These are phyloP conservation scores for Neospermospora avenae DNA, from an alignment of 2,329 filamentous ascomycete genomes.

Conservation along the genomic window DNA sequence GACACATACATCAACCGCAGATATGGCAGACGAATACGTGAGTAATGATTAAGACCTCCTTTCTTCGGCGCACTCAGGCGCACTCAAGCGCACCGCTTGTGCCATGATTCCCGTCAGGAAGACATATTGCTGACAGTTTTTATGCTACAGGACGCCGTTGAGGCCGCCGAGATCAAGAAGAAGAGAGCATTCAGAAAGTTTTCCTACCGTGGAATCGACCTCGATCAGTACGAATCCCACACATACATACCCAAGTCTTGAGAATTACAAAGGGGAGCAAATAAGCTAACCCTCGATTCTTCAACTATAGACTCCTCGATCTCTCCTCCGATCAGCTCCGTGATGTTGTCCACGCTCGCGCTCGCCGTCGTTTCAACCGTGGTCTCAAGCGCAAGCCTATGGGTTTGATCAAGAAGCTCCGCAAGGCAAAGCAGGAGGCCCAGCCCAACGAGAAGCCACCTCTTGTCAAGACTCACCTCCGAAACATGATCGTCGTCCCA, in stretches of 20 bases:
- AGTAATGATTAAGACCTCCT: conserved; percentile 39
- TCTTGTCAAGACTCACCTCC: conserved; percentile 98
- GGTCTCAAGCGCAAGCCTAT: conserved; percentile 99
- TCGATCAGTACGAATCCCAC: conserved; percentile 80
- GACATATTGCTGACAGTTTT: conserved; percentile 36
- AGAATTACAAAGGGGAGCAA: conserved; percentile 36
- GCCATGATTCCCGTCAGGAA: neutral
- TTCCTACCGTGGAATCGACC: conserved; percentile 98
- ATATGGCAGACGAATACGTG: conserved; percentile 83
- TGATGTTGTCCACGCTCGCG: conserved; percentile 98
- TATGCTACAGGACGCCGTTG: conserved; percentile 76
- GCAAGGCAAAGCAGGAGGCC: conserved; percentile 98
- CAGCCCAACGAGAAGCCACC: conserved; percentile 99
- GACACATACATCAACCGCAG: conserved; percentile 45
- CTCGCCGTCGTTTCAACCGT: conserved; percentile 98
- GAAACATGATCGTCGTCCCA: conserved; percentile 99
- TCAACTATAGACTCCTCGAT: conserved; percentile 79
- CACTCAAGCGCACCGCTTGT: neutral
- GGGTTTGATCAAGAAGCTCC: conserved; percentile 99
- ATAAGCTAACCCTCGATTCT: conserved; percentile 36
- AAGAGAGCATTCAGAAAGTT: conserved; percentile 99
- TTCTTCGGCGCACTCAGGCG: no score
- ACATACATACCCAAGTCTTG: conserved; percentile 24
- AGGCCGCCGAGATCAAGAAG: conserved; percentile 99
- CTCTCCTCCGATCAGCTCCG: conserved; percentile 98